Conservation (phyloP, 306 rosid species). For the Prunus armeniaca region DNA sequence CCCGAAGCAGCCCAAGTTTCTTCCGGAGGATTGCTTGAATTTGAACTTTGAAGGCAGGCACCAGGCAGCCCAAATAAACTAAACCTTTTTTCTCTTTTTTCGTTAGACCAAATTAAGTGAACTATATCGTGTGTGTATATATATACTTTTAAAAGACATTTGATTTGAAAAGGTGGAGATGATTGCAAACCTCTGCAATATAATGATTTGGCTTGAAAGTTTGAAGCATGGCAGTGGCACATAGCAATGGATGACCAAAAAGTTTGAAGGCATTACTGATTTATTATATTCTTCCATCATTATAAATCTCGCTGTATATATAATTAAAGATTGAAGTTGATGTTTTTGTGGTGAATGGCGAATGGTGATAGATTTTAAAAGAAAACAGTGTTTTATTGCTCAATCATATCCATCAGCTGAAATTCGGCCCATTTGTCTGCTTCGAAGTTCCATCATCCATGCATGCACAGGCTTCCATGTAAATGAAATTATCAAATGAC, state of each 20-base stretch:
- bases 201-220: conserved; percentile 14
- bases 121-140: too few species aligned
- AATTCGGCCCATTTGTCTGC: conserved; percentile 48
- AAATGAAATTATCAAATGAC: conserved; percentile 47
- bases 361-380: too few species aligned
- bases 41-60: too few species aligned
- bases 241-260: background rate
- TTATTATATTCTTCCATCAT: background rate
- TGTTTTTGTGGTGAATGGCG: background rate
- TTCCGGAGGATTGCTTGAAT: too few species aligned
- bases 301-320: background rate
- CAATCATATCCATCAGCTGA: conserved; percentile 43
- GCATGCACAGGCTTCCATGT: conserved; percentile 45
- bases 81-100: too few species aligned
- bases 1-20: too few species aligned
- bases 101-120: too few species aligned
- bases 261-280: too few species aligned
- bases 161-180: background rate
- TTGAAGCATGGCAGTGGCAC: background rate
- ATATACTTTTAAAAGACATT: background rate
- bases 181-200: background rate
- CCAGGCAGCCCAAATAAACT: background rate
- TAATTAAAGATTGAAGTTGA: background rate
- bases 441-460: conserved; percentile 25
- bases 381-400: conserved; percentile 30